Evolutionary conservation across 2,329 filamentous ascomycete species (phyloP), one percentile per base, ranked within the genome.

Genomic region (Fragosphaeria purpurea): DNA sequence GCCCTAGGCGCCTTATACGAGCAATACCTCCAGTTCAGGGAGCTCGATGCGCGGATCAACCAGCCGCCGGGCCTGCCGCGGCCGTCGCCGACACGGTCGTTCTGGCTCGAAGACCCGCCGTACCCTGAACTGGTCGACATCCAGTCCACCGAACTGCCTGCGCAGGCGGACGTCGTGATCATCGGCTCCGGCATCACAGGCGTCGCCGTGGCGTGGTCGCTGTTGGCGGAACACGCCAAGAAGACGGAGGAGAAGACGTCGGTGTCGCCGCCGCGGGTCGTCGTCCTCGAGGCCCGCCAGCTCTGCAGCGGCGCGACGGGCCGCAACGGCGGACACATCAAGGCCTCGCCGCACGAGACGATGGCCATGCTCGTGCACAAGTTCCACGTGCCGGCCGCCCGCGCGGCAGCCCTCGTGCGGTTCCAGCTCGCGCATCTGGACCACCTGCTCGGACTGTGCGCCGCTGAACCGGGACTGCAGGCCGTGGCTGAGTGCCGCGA

Each of bases 171-270:
- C 51, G 60, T 77, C 2, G 69, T 74, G 13, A 68, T 79, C 41
- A 71, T 79, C 54, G 75, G 77, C 30, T 77, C 74, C 38, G 77
- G 77, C 1, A 78, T 80, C 52, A 72, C 75, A 2, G 74, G 68
- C 8, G 68, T 66, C 4, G 65, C 66, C 22, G 60, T 70, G 12
- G 69, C 68, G 4, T 30, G 49, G 35, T 38, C 51, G 39, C 40
- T 55, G 3, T 33, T 50, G 7, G 46, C 33, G 9, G 11, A 34
- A 4, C 6, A 30, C 5, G 11, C 30, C 7, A 6, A 3, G 5
- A 4, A 37, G 6, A 11, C 30, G 3, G 12, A 3, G 5, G 7
- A 37, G 6, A 11, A 31, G 59, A 22, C 22, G 22, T 22, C 22
- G 22, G 3, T 22, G 22, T 22, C 22, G 22, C 22, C 22, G 22